A percentile compares a stretch with the other conserved stretches of the same genome.
These are phyloP conservation scores for Climacium dendroides DNA, from an alignment of 225 moss, liverwort and hornwort species.

Conservation along the genomic window DNA sequence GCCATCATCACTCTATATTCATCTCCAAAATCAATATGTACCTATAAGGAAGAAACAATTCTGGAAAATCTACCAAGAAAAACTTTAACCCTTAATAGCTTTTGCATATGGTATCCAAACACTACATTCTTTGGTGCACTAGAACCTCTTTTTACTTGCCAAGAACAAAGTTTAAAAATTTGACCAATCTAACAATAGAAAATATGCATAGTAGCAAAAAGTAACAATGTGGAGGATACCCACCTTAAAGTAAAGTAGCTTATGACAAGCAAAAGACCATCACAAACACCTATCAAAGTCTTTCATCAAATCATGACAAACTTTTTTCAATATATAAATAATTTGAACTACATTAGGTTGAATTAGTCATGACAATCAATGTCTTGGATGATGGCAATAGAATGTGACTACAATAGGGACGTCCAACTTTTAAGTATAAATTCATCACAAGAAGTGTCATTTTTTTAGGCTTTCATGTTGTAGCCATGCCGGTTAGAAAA, in stretches of 20 bases:
- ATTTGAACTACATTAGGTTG: no score
- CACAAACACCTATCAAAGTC: accelerated
- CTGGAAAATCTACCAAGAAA: neutral
- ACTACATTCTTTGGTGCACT: accelerated
- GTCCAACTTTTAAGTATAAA: neutral
- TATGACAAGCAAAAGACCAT: neutral
- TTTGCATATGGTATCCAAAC: neutral
- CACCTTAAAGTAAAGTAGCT: accelerated
- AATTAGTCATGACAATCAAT: neutral
- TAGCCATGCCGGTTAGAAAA: no score
- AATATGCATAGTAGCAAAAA: accelerated
- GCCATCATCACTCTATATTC: no score
- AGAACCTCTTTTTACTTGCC: neutral
- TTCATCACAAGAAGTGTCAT: no score
- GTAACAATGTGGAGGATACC: accelerated
- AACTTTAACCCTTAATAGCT: neutral
- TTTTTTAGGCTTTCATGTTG: no score
- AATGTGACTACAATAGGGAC: neutral
- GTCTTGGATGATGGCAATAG: neutral
- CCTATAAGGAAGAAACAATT: no score
- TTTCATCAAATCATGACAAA: accelerated
- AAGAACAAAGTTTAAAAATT: no score
- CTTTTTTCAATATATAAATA: neutral
- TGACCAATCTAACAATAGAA: no score
- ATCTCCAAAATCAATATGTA: no score